A percentile compares a stretch with the other conserved stretches of the same genome.
phyloP scores from a whole-genome alignment of 1,139 yeast genomes.

The Hyphopichia fennica region DNA sequence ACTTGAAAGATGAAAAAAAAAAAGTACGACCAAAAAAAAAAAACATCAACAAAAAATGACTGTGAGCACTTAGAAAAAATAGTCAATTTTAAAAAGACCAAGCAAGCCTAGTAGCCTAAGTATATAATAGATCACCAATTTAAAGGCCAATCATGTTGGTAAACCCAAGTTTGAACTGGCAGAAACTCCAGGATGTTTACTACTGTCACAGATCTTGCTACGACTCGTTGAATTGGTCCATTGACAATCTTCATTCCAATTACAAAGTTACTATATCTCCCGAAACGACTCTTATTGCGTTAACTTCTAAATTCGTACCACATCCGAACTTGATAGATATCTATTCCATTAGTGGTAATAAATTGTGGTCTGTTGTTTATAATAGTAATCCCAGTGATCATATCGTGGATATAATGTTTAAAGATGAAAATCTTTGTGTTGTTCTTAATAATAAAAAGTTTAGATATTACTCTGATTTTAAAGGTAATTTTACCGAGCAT shows the following conservation, averaged over 20 bases:
- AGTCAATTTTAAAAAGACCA: neutral
- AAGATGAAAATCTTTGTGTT: slow-evolving; percentile 62
- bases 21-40: neutral
- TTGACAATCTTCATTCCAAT: slow-evolving; percentile 30
- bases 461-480: slow-evolving; percentile 67
- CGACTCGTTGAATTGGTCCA: slow-evolving; percentile 36
- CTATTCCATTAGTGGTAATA: slow-evolving; percentile 54
- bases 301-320: slow-evolving; percentile 33
- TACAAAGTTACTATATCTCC: slow-evolving; percentile 29
- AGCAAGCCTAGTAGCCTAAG: neutral
- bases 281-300: slow-evolving; percentile 34
- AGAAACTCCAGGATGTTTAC: slow-evolving; percentile 59
- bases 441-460: slow-evolving; percentile 57
- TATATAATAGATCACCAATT: neutral
- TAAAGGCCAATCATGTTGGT: slow-evolving; percentile 16
- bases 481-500: slow-evolving; percentile 61
- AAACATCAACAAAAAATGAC: neutral
- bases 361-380: slow-evolving; percentile 49
- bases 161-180: slow-evolving; percentile 60
- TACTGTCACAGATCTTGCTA: slow-evolving; percentile 53
- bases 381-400: slow-evolving; percentile 55
- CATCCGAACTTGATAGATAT: slow-evolving; percentile 45
- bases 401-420: slow-evolving; percentile 54
- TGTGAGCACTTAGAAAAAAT: neutral
- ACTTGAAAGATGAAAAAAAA: too few species aligned